A percentile compares a stretch with the other conserved stretches of the same genome.
phyloP scores from a whole-genome alignment of 1,284 basidiomycete species.

The Trametes versicolor region DNA sequence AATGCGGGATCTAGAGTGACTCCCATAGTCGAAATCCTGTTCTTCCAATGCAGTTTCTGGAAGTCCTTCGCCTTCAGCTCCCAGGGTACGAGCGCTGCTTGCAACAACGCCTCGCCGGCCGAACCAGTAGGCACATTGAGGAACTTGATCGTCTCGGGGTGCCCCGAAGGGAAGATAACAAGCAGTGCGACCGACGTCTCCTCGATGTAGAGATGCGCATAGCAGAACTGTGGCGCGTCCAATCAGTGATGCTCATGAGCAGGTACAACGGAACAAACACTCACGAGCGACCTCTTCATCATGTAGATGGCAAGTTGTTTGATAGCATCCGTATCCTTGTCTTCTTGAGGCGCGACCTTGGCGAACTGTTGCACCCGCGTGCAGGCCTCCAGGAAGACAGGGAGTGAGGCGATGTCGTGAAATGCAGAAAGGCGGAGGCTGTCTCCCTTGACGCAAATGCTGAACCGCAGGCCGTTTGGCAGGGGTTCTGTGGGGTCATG shows the following conservation, averaged over 20 bases:
- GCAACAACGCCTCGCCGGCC: slow-evolving; percentile 26
- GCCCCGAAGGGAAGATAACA: slow-evolving; percentile 49
- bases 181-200: slow-evolving; percentile 51
- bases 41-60: slow-evolving; percentile 31
- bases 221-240: slow-evolving; percentile 53
- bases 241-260: not conserved
- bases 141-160: slow-evolving; percentile 38
- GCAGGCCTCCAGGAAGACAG: slow-evolving; percentile 57
- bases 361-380: slow-evolving; percentile 61
- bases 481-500: slow-evolving; percentile 53
- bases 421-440: slow-evolving; percentile 57
- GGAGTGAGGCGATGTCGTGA: slow-evolving; percentile 56
- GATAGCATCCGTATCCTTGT: slow-evolving; percentile 53
- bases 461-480: slow-evolving; percentile 58
- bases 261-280: slow-evolving; percentile 10
- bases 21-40: slow-evolving; percentile 9
- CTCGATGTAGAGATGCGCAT: slow-evolving; percentile 58
- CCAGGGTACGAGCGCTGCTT: slow-evolving; percentile 59
- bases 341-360: slow-evolving; percentile 50
- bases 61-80: slow-evolving; percentile 45
- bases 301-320: slow-evolving; percentile 57
- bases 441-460: slow-evolving; percentile 51
- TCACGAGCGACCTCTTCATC: slow-evolving; percentile 41
- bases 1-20: slow-evolving; percentile 21
- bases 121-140: slow-evolving; percentile 37